Evolutionary conservation across 2,329 filamentous ascomycete genomes (phyloP), one percentile per base, ranked within the genome.

Genomic region (Beauveria caledonica): DNA sequence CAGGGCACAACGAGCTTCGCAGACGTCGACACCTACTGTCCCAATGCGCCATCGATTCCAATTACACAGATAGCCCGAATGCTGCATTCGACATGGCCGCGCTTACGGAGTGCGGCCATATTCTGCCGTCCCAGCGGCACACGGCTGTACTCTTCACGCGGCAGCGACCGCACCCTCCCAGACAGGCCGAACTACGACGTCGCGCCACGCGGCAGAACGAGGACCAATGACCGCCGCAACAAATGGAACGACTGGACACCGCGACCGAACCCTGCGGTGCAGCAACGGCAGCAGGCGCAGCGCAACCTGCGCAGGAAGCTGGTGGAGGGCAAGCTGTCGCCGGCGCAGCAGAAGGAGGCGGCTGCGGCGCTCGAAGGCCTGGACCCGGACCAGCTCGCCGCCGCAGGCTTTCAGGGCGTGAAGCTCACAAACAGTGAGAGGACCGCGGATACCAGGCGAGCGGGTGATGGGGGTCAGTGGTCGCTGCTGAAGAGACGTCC

Each of bases 21-120:
- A 25, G 9, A 21, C 36, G 6, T 23, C 17, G n/a, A 42, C 33
- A 42, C 10, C 45, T 15, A 25, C 45, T n/a, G 33, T 29, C 33
- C 57, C 50, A 21, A 60, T 60, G 50, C 58, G 17, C 27, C 19
- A 13, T 4, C 40, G 8, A 49, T 50, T 6, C 7, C 11, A 25
- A 44, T 23, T 9, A 33, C 54, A 23, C 39, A 60, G 29, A 46
- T 63, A 63, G 66, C 63, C 67, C 64, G 66, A 61, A 73, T 73
- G 70, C 70, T 67, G 60, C 64, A 68, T 62, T 67, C 63, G 33
- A 64, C 58, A 70, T 70, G 68, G 69, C 64, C 66, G 48, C 62
- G 65, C 63, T 62, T 60, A 60, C 60, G 66, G 52, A 63, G 62
- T 63, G 66, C 66, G 61, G 65, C 64, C 48, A 51, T 64, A 44